These are phyloP conservation scores for Fusarium cicatricum DNA, from an alignment of 2,329 filamentous ascomycete species.

Conservation along the genomic window DNA sequence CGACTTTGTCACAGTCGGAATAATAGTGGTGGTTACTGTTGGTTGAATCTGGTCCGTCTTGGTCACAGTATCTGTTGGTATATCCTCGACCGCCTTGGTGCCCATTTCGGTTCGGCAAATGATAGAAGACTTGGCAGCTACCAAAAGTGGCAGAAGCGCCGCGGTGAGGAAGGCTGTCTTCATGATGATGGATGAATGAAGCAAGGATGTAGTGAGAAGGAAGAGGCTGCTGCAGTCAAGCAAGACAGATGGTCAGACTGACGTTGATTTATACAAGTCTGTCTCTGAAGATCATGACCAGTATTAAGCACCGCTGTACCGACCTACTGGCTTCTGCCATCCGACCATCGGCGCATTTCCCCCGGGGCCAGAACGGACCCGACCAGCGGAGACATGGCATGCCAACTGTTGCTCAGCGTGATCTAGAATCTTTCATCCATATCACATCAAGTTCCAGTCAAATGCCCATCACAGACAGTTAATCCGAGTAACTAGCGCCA, in stretches of 20 bases:
- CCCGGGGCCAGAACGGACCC: too few species aligned
- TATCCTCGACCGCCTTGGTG: background rate
- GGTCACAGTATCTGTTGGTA: conserved; percentile 5
- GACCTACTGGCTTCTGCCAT: too few species aligned
- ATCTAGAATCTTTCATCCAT: too few species aligned
- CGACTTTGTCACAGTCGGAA: conserved; percentile 4
- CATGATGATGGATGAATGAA: background rate
- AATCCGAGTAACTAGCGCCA: too few species aligned
- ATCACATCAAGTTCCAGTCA: too few species aligned
- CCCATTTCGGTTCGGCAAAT: conserved; percentile 13
- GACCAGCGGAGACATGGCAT: too few species aligned
- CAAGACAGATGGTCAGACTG: background rate
- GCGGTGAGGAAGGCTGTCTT: background rate
- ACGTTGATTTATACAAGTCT: background rate
- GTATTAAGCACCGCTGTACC: too few species aligned
- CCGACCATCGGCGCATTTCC: too few species aligned
- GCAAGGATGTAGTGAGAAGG: too few species aligned
- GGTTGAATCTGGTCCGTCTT: background rate
- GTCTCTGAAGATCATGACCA: too few species aligned
- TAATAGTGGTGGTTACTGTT: conserved; percentile 5
- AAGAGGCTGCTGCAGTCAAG: background rate
- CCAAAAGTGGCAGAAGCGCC: background rate
- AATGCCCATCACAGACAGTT: too few species aligned
- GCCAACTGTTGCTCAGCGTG: too few species aligned
- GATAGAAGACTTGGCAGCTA: background rate